Evolutionary conservation across 805 yeast genomes (phyloP).

Genomic region (Candida khao-thaluensis): DNA sequence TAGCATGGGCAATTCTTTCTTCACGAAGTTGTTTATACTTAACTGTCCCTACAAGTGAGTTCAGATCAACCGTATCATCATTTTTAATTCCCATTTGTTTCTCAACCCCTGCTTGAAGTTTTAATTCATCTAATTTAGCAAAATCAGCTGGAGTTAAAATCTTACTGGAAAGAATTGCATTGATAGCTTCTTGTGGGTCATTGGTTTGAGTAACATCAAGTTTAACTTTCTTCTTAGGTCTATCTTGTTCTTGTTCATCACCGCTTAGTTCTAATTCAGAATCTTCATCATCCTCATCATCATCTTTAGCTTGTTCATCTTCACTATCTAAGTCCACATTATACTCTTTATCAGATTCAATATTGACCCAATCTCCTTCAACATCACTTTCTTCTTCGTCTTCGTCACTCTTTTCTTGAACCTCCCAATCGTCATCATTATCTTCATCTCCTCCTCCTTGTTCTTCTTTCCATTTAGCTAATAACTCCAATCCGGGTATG

Average conservation of each 20-base stretch:
- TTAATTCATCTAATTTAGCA: conserved; percentile 88
- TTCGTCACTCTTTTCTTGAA: conserved; percentile 45
- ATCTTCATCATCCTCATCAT: conserved; percentile 17
- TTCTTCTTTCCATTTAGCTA: conserved; percentile 79
- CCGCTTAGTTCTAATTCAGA: conserved; percentile 28
- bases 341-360: conserved; percentile 79
- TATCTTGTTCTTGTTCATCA: conserved; percentile 28
- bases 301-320: conserved; percentile 30
- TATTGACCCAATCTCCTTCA: conserved; percentile 91
- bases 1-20: conserved; percentile 82
- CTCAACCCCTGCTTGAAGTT: conserved; percentile 80
- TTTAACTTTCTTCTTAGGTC: conserved; percentile 26
- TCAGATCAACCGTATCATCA: conserved; percentile 86
- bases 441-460: conserved; percentile 53
- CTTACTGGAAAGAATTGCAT: conserved; percentile 64
- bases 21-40: conserved; percentile 85
- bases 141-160: conserved; percentile 97
- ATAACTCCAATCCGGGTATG: conserved; percentile 87
- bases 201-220: conserved; percentile 16
- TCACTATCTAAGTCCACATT: conserved; percentile 49
- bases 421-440: conserved; percentile 56
- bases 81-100: conserved; percentile 67
- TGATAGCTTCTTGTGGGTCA: conserved; percentile 20
- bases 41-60: conserved; percentile 70
- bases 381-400: conserved; percentile 41